Conservation (phyloP, 2,329 filamentous ascomycete species). For the Colletotrichum sp. region DNA sequence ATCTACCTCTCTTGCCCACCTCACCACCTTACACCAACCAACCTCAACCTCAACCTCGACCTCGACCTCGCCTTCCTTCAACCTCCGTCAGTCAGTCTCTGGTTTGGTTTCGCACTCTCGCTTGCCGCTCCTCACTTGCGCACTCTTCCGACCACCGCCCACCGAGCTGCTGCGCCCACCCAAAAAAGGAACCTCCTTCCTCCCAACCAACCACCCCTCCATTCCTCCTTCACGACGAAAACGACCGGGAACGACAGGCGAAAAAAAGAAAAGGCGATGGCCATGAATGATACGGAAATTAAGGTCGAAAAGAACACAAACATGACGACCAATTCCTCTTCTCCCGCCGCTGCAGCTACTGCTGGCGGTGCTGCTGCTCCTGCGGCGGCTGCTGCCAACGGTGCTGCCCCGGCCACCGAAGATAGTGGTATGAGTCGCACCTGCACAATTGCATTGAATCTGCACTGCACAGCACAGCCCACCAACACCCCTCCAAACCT, state of each 20-base stretch:
- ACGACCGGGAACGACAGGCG: conserved; percentile 28
- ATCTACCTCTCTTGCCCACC: conserved; percentile 13
- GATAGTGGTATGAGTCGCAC: conserved; percentile 44
- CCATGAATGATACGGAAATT: conserved; percentile 43
- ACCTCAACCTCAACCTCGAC: not conserved
- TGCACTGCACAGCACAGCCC: conserved; percentile 6
- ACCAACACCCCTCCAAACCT: conserved; percentile 24
- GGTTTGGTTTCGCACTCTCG: conserved; percentile 4
- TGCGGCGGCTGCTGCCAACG: conserved; percentile 26
- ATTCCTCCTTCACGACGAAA: conserved; percentile 21
- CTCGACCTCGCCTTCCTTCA: not conserved
- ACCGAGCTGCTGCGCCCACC: conserved; percentile 6
- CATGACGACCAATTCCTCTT: conserved; percentile 40
- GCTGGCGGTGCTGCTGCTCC: conserved; percentile 26
- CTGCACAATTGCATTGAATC: not conserved
- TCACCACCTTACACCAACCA: conserved; percentile 13
- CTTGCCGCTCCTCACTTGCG: conserved; percentile 18
- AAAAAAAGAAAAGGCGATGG: conserved; percentile 34
- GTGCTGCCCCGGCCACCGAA: conserved; percentile 34
- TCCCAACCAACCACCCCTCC: conserved; percentile 25
- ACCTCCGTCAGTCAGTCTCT: not conserved
- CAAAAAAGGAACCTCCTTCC: conserved; percentile 26
- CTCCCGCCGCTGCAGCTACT: conserved; percentile 32
- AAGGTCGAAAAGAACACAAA: conserved; percentile 39
- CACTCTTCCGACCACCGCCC: not conserved